Evolutionary conservation across 2,329 filamentous ascomycete genomes (phyloP), one percentile per base, ranked within the genome.

Genomic region (Colletotrichum camelliae): DNA sequence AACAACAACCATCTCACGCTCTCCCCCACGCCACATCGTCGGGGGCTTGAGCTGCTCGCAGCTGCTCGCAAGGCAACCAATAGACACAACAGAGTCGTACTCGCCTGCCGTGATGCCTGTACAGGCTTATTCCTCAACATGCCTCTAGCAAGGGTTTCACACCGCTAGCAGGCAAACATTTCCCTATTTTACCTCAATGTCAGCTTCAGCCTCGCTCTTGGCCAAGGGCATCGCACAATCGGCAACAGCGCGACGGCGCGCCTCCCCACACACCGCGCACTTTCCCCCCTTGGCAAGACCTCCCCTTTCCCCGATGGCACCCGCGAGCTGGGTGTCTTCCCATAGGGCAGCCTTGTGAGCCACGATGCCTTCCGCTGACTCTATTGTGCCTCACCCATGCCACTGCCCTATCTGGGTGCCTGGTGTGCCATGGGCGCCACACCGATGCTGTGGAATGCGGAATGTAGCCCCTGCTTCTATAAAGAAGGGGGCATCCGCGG

Each of bases 291-390:
- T 55, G 21, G 18, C 21, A 57, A 16, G 39, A 37, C 48, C n/a
- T 37, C 3, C 7, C 12, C n/a, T n/a, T 66, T 60, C 33, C 15
- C 66, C 52, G 52, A 43, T 43, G 66, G 18, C 55, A 43, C 66
- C 33, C 24, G 66, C 66, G 24, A 21, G 9, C 15, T 21, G 66
- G 33, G 33, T 43, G 57, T 4, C 62, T 60, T 66, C 68, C 16
- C 61, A 67, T 62, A 66, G 68, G 61, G 29, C 55, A 75, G 72
- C 68, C 72, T 75, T 72, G 58, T 62, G 61, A 29, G 21, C n/a
- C 48, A 37, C 48, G 29, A 67, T 67, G 68, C 29, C 43, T 66
- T 39, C 60, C 57, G 52, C 35, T 39, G 58, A 62, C 58, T 62
- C 58, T 62, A 62, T 24, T 33, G 3, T 24, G 70, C 43, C 67